Base-by-base conservation (phyloP, 139 green algal species). In the Penium margaritaceum region DNA sequence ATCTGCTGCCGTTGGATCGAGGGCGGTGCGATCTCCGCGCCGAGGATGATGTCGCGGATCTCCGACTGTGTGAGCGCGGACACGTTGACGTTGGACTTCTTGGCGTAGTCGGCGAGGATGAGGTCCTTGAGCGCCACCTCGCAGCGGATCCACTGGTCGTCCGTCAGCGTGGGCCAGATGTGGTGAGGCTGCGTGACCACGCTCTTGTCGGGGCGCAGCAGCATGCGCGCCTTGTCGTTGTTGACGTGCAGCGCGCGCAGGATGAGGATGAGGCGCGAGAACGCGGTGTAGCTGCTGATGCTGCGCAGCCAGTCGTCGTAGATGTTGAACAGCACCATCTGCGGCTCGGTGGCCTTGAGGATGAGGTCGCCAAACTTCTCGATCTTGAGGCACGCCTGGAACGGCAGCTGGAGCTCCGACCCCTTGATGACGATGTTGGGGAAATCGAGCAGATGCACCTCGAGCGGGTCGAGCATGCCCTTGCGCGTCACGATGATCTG, bases 281-380 rank as follows among this genome's bases (percentile, higher is more conserved):
- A 99, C 60, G 95, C 95, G 14, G 95, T 99, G 90, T 98, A 99
- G 37, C 87, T 93, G 54, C 83, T 92, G 77, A 99, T 94, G 43
- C 90, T 95, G 74, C 92, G 93, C 43, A 97, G 87, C 92, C 95
- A 99, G 90, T 99, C 95, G 80, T 99, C 95, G 85, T 99, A 99
- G 79, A 99, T 90, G 90, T 99, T 98, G 90, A 99, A 99, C 53
- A 99, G 87, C 67, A 98, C 89, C 94, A 98, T 98, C 88, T 98
- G 92, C 47, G 90, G 88, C 84, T 95, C 89, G 17, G 86, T 92
- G 41, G 89, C 89, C 70, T 82, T 82, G n/a, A 87, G 58, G 62
- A 87, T 87, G 1, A 87, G 54, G 62, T 87, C 83, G 29, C 83
- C 83, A 71, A 87, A 86, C 81, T 99, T 99, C 86, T 99, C 95